Conservation (phyloP, 108 stramenopile species). For the Cyclotella baltica region DNA sequence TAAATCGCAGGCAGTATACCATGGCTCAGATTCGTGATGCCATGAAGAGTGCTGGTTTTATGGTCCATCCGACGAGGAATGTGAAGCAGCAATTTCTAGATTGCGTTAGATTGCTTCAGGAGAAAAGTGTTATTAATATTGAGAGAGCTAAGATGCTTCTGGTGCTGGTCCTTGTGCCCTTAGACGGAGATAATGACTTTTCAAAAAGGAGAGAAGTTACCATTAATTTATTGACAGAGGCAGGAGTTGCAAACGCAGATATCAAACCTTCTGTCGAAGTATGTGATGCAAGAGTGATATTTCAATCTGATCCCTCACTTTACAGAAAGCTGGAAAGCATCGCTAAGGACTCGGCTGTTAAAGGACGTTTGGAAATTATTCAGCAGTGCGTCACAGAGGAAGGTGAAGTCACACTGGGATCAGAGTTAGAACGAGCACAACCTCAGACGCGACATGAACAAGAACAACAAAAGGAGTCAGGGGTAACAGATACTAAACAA, state of each 20-base stretch:
- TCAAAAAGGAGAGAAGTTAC: conserved; percentile 30
- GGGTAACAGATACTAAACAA: conserved; percentile 15
- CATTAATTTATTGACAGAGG: conserved; percentile 21
- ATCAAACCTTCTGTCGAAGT: conserved; percentile 11
- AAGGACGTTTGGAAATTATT: conserved; percentile 77
- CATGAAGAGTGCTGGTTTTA: conserved; percentile 84
- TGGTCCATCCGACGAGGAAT: conserved; percentile 88
- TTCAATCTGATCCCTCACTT: conserved; percentile 84
- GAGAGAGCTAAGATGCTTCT: conserved; percentile 96
- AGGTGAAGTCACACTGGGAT: conserved; percentile 69
- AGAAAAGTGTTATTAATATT: conserved; percentile 87
- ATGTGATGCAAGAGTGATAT: conserved; percentile 14
- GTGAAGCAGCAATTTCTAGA: conserved; percentile 97
- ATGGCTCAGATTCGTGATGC: conserved; percentile 87
- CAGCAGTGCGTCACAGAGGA: conserved; percentile 75
- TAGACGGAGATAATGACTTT: conserved; percentile 34
- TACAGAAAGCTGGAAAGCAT: conserved; percentile 78
- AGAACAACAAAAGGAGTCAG: conserved; percentile 16
- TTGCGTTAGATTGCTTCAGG: conserved; percentile 86
- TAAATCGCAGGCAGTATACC: conserved; percentile 89
- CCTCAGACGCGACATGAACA: conserved; percentile 33
- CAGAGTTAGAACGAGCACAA: conserved; percentile 43
- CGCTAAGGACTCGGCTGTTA: conserved; percentile 38
- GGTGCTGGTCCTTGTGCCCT: conserved; percentile 54
- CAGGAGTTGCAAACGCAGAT: conserved; percentile 27